phyloP scores from a whole-genome alignment of 331 rosid species.

The Dryas integrifolia region DNA sequence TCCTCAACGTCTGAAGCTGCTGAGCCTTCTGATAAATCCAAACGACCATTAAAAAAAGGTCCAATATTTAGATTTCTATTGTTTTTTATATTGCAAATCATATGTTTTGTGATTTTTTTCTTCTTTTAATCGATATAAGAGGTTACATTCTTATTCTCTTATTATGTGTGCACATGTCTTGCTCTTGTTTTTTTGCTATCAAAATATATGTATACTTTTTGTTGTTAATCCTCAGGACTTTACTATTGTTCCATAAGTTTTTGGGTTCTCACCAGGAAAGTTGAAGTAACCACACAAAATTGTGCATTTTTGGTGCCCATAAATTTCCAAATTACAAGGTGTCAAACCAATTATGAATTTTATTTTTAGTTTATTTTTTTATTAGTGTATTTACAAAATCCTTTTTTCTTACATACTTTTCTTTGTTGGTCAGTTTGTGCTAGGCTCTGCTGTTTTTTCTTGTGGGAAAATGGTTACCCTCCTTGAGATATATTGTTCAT shows the following conservation, averaged over 20 bases:
- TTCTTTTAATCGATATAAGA: background rate
- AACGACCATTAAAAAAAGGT: slow-evolving; percentile 76
- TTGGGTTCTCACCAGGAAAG: background rate
- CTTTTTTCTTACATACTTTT: background rate
- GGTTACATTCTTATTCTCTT: background rate
- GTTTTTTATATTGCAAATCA: background rate
- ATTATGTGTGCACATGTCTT: background rate
- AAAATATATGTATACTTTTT: no score
- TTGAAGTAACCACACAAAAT: background rate
- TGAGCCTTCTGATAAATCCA: slow-evolving; percentile 47
- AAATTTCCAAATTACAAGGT: background rate
- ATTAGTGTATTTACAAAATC: no score
- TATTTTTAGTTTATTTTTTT: no score
- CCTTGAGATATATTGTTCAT: background rate
- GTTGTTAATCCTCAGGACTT: background rate
- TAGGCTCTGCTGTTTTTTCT: background rate
- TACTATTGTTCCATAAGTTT: background rate
- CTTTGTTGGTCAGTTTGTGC: background rate
- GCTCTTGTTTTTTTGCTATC: background rate
- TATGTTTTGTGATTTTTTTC: slow-evolving; percentile 1
- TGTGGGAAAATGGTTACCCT: no score
- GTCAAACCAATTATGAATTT: background rate
- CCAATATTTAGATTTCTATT: slow-evolving; percentile 16
- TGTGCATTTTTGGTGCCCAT: background rate
- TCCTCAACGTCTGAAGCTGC: slow-evolving; percentile 52